These are phyloP conservation scores for Dentipellis fragilis DNA, from an alignment of 768 basidiomycete species.

Conservation along the genomic window DNA sequence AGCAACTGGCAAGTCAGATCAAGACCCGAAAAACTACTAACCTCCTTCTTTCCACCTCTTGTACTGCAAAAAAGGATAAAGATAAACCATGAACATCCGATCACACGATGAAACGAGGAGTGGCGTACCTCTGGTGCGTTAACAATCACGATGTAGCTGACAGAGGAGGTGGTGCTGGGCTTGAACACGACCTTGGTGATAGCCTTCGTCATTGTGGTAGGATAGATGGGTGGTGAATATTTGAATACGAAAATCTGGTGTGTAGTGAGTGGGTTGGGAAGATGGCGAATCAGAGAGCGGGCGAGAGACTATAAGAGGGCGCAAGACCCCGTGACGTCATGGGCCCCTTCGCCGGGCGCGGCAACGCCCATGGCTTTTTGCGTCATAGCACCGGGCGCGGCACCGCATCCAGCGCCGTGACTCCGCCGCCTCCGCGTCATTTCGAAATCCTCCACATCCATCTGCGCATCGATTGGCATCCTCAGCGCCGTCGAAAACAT, in stretches of 20 bases:
- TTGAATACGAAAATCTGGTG: slow-evolving; percentile 8
- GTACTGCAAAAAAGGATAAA: slow-evolving; percentile 31
- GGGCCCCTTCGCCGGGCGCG: not conserved
- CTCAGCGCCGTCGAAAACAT: too few species aligned
- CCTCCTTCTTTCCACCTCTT: slow-evolving; percentile 78
- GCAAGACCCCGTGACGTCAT: not conserved
- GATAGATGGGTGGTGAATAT: slow-evolving; percentile 1
- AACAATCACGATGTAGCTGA: slow-evolving; percentile 66
- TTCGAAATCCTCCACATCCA: too few species aligned
- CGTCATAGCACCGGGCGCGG: too few species aligned
- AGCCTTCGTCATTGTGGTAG: slow-evolving; percentile 29
- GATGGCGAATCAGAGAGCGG: slow-evolving; percentile 2
- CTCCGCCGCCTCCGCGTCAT: too few species aligned
- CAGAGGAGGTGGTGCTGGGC: slow-evolving; percentile 58
- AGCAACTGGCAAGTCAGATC: slow-evolving; percentile 8
- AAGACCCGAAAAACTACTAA: slow-evolving; percentile 25
- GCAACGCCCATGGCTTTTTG: not conserved
- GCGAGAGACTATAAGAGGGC: not conserved
- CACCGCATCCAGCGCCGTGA: too few species aligned
- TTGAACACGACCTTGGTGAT: slow-evolving; percentile 73
- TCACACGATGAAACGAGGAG: not conserved
- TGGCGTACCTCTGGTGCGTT: slow-evolving; percentile 49
- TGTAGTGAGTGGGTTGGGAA: slow-evolving; percentile 5
- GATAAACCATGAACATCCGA: slow-evolving; percentile 3
- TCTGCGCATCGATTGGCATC: too few species aligned